These are phyloP conservation scores for Gaertneriomyces sp. DNA, from an alignment of 192 early-diverging fungal genomes.

Conservation along the genomic window DNA sequence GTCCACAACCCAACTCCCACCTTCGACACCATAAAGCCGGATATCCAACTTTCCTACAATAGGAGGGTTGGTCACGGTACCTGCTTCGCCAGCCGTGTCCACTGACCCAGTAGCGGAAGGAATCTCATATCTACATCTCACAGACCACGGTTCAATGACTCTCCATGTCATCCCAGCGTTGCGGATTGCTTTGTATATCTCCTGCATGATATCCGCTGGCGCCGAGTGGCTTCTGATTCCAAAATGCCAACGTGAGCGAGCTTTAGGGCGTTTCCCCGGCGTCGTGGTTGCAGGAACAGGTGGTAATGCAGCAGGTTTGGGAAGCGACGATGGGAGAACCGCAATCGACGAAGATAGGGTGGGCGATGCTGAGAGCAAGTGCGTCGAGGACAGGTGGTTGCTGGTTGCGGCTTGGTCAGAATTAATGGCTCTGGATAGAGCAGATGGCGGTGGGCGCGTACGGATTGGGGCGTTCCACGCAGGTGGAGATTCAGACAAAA, in stretches of 20 bases:
- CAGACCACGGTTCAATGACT: conserved; percentile 57
- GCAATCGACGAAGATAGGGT: conserved; percentile 38
- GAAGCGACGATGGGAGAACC: conserved; percentile 53
- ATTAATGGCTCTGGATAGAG: neutral
- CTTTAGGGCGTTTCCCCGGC: conserved; percentile 29
- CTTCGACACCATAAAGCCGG: conserved; percentile 90
- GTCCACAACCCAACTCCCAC: conserved; percentile 90
- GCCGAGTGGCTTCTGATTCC: conserved; percentile 90
- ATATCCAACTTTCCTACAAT: conserved; percentile 74
- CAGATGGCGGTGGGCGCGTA: conserved; percentile 2
- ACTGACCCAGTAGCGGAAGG: neutral
- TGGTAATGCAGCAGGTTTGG: conserved; percentile 33
- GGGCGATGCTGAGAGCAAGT: neutral
- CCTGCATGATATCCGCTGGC: conserved; percentile 93
- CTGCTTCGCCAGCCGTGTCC: neutral
- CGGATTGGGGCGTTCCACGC: conserved; percentile 58
- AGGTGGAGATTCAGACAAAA: conserved; percentile 64
- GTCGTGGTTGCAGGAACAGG: conserved; percentile 27
- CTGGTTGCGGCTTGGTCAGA: neutral
- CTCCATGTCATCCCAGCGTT: conserved; percentile 94
- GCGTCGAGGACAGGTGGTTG: conserved; percentile 20
- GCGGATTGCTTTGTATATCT: conserved; percentile 89
- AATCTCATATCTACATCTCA: neutral
- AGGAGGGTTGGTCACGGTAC: neutral
- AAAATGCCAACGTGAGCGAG: conserved; percentile 93